Conservation (phyloP, 805 yeast genomes). For the Yarrowia divulgata region DNA sequence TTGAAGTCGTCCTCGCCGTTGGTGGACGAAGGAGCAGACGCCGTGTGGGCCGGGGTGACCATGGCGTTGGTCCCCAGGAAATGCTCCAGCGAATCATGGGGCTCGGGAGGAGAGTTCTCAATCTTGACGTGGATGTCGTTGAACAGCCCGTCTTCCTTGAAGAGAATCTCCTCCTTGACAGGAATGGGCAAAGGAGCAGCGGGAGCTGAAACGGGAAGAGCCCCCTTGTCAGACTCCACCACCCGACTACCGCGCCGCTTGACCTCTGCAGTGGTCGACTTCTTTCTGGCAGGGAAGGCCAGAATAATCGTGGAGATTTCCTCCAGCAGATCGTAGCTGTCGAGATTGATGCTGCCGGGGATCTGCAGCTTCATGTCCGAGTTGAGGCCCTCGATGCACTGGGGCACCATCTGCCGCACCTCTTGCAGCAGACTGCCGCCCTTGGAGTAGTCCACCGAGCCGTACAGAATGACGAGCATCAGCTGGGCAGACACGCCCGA, state of each 20-base stretch:
- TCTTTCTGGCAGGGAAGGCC: constrained; percentile 37
- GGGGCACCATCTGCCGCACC: constrained; percentile 61
- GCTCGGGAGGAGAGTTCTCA: constrained; percentile 26
- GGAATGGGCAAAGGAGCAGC: constrained; percentile 10
- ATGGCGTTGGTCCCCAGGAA: constrained; percentile 27
- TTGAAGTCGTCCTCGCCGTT: constrained; percentile 35
- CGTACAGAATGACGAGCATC: constrained; percentile 52
- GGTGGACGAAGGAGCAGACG: constrained; percentile 32
- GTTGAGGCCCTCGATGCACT: constrained; percentile 44
- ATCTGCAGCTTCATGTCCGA: constrained; percentile 42
- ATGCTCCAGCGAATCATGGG: constrained; percentile 6
- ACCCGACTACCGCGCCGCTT: constrained; percentile 10
- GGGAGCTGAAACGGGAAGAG: not conserved
- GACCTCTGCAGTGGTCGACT: constrained; percentile 7
- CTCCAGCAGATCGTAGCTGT: constrained; percentile 43
- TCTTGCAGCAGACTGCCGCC: constrained; percentile 83
- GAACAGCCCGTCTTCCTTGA: constrained; percentile 10
- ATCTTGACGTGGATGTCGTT: constrained; percentile 5
- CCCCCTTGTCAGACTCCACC: not conserved
- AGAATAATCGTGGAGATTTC: constrained; percentile 43
- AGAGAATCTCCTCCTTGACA: constrained; percentile 23
- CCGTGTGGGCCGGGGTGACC: constrained; percentile 36
- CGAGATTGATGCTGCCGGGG: constrained; percentile 44
- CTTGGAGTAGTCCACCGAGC: constrained; percentile 80
- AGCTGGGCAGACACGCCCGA: constrained; percentile 44